These are phyloP conservation scores for Climacium dendroides DNA, from an alignment of 225 moss, liverwort and hornwort genomes.

Conservation along the genomic window DNA sequence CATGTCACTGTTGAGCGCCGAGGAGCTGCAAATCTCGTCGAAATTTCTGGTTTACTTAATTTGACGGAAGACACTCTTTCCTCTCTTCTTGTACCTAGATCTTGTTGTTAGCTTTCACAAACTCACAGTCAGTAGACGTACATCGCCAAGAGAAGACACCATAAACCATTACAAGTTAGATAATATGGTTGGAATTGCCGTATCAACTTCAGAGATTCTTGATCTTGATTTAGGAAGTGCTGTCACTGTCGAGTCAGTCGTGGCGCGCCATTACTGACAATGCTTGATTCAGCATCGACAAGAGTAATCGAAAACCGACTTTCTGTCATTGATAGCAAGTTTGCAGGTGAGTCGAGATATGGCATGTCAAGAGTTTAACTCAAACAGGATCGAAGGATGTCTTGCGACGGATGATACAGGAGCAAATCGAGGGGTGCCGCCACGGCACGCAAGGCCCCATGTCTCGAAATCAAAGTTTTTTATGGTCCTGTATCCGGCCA, in stretches of 20 bases:
- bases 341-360: neutral
- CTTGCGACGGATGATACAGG: neutral
- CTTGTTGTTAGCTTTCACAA: neutral
- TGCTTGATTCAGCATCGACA: neutral
- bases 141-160: neutral
- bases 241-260: neutral
- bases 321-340: neutral
- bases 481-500: neutral
- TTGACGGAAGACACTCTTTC: neutral
- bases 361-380: neutral
- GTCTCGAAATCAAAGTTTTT: neutral
- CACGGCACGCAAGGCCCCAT: too few species aligned
- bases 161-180: neutral
- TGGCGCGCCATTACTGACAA: neutral
- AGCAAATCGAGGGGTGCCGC: neutral
- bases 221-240: neutral
- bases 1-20: neutral
- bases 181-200: neutral
- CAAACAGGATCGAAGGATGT: neutral
- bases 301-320: neutral
- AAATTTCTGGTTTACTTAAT: neutral
- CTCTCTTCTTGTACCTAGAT: neutral
- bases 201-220: neutral
- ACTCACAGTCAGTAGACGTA: neutral
- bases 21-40: neutral